phyloP scores from a whole-genome alignment of 441 rosid genomes.

The Metrosideros polymorpha region DNA sequence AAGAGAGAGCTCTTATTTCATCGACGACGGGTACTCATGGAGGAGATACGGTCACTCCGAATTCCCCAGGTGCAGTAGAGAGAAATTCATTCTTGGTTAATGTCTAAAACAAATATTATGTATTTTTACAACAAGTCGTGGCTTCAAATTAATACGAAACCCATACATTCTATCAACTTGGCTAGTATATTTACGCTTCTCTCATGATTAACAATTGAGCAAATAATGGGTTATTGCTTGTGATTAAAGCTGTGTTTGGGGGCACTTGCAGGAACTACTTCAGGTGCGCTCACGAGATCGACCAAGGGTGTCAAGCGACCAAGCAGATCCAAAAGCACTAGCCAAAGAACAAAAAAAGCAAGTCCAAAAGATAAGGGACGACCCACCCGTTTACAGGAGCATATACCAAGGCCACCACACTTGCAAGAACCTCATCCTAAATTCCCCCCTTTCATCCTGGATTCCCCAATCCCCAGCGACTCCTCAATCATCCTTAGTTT shows the following conservation, averaged over 20 bases:
- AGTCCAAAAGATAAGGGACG: constrained; percentile 35
- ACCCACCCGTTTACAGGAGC: constrained; percentile 31
- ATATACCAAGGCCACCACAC: constrained; percentile 54
- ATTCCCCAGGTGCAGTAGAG: constrained; percentile 29
- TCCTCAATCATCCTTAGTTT: constrained; percentile 28
- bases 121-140: neutral
- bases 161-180: neutral
- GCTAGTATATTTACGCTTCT: neutral
- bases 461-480: neutral
- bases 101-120: neutral
- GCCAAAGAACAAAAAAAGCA: too few species aligned
- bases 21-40: constrained; percentile 62
- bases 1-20: constrained; percentile 8
- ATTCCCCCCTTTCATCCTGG: constrained; percentile 10
- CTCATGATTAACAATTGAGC: too few species aligned
- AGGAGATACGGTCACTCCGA: constrained; percentile 70
- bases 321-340: constrained; percentile 64
- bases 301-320: constrained; percentile 54
- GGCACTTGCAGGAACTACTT: constrained; percentile 38
- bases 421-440: constrained; percentile 25
- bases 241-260: neutral
- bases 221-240: neutral
- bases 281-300: constrained; percentile 66
- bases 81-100: neutral
- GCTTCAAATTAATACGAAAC: neutral